phyloP scores from a whole-genome alignment of 2,329 filamentous ascomycete species.

The Pseudodiploospora longispora region DNA sequence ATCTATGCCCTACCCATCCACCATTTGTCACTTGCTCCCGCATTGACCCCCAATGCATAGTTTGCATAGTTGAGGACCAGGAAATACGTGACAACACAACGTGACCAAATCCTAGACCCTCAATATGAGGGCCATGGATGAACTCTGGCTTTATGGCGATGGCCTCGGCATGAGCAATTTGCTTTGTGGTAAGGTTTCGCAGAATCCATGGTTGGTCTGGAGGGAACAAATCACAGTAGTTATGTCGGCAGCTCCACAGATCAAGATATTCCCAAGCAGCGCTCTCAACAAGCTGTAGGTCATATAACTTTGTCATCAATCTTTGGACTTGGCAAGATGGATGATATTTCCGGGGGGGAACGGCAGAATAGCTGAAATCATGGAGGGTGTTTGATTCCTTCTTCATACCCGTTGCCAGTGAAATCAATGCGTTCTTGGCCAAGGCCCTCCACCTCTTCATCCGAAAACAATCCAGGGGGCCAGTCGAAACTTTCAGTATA shows the following conservation, averaged over 20 bases:
- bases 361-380: no score
- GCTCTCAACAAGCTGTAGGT: no score
- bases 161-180: conserved; percentile 9
- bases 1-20: conserved; percentile 8
- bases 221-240: background rate
- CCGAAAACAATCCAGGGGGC: conserved; percentile 6
- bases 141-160: conserved; percentile 6
- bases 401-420: background rate
- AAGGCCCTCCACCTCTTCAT: background rate
- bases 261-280: no score
- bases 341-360: no score
- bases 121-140: conserved; percentile 6
- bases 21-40: background rate
- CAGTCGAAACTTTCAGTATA: conserved; percentile 1
- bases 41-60: background rate
- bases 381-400: no score
- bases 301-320: no score
- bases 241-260: no score
- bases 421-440: background rate
- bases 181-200: conserved; percentile 5
- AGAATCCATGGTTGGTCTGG: conserved; percentile 8
- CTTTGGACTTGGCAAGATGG: no score
- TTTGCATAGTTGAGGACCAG: conserved; percentile 2
- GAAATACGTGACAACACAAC: conserved; percentile 8
- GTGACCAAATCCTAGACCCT: conserved; percentile 6